phyloP scores from a whole-genome alignment of 768 basidiomycete species.

The Naematelia encephala region DNA sequence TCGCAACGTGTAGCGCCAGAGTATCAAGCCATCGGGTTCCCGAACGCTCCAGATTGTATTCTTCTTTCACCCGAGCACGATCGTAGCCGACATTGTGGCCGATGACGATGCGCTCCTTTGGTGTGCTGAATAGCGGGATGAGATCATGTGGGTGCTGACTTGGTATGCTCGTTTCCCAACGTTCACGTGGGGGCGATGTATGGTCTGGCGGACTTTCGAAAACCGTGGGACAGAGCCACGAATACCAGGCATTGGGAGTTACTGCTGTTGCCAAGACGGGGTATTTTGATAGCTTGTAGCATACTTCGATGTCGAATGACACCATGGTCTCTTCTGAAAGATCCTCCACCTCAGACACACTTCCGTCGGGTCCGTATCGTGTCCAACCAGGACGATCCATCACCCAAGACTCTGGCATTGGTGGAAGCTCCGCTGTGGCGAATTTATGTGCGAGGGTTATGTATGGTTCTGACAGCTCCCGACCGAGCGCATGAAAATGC shows the following conservation, averaged over 20 bases:
- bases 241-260: conserved; percentile 82
- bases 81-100: conserved; percentile 97
- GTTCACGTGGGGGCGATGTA: not conserved
- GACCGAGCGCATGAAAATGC: conserved; percentile 82
- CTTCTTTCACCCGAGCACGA: conserved; percentile 73
- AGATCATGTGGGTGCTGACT: conserved; percentile 35
- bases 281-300: conserved; percentile 68
- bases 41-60: conserved; percentile 69
- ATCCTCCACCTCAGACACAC: conserved; percentile 66
- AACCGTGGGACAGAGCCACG: conserved; percentile 77
- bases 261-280: conserved; percentile 86
- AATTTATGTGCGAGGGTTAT: conserved; percentile 65
- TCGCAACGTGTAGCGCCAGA: conserved; percentile 89
- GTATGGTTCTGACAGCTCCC: conserved; percentile 70
- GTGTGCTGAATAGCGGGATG: conserved; percentile 36
- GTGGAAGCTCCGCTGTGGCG: conserved; percentile 59
- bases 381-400: conserved; percentile 75
- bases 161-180: conserved; percentile 27
- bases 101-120: conserved; percentile 60
- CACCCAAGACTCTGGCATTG: conserved; percentile 60
- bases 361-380: conserved; percentile 76
- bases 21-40: conserved; percentile 85
- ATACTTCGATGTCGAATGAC: conserved; percentile 89
- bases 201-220: conserved; percentile 29
- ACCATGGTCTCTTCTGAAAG: conserved; percentile 62